Conservation (phyloP, 2,329 filamentous ascomycete genomes). For the Leptosphaerulina australis region DNA sequence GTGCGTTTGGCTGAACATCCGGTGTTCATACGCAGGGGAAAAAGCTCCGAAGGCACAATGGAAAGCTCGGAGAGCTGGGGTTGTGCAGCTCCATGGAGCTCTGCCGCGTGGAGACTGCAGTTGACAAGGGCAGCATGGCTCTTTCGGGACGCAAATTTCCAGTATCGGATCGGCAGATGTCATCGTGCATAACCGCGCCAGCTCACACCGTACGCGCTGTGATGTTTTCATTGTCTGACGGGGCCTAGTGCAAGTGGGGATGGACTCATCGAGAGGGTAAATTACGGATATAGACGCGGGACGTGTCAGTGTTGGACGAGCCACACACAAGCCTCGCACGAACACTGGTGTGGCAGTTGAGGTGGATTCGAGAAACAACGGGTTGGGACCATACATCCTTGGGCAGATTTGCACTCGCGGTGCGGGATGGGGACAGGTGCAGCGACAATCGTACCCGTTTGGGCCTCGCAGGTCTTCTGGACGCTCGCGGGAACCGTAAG, state of each 20-base stretch:
- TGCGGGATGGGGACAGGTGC: constrained; percentile 38
- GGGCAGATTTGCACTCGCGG: constrained; percentile 25
- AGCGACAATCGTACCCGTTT: constrained; percentile 44
- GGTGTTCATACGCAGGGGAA: constrained; percentile 37
- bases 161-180: constrained; percentile 35
- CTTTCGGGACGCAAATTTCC: constrained; percentile 26
- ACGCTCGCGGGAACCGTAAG: constrained; percentile 38
- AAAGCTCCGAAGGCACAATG: constrained; percentile 27
- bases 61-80: constrained; percentile 23
- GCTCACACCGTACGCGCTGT: constrained; percentile 36
- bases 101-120: constrained; percentile 29
- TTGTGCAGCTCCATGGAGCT: constrained; percentile 17
- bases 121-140: constrained; percentile 24
- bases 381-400: constrained; percentile 32
- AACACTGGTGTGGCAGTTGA: constrained; percentile 24
- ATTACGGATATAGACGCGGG: constrained; percentile 33
- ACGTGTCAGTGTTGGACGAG: constrained; percentile 25
- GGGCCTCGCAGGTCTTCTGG: constrained; percentile 34
- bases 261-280: constrained; percentile 25
- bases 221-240: constrained; percentile 24
- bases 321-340: constrained; percentile 38
- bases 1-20: constrained; percentile 32
- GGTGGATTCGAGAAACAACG: constrained; percentile 42
- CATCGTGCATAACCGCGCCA: constrained; percentile 40
- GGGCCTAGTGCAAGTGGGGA: constrained; percentile 26